A percentile compares a stretch with the other conserved stretches of the same genome.
phyloP scores from a whole-genome alignment of 176 grass and related monocot genomes.

The Eragrostis curvula region DNA sequence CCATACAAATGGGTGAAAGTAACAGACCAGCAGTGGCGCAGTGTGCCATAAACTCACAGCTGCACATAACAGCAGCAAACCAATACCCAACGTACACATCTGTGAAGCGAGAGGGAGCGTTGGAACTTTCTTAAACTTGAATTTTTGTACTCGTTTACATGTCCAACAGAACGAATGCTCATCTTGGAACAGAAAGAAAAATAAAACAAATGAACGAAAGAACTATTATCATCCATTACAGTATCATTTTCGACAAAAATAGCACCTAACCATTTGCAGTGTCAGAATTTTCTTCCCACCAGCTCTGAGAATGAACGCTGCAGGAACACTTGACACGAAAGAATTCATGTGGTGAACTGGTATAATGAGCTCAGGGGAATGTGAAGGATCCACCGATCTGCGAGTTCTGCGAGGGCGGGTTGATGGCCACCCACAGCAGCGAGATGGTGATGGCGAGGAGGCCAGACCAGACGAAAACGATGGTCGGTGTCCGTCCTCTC shows the following conservation, averaged over 20 bases:
- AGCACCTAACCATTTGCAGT: conserved; percentile 8
- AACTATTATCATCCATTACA: conserved; percentile 26
- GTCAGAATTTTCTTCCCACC: conserved; percentile 5
- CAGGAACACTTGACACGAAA: background rate
- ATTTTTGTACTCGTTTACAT: conserved; percentile 35
- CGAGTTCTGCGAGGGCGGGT: conserved; percentile 64
- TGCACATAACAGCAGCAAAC: too few relatives aligned
- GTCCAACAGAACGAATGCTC: conserved; percentile 28
- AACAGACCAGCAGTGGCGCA: background rate
- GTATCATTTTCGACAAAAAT: background rate
- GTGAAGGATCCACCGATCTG: conserved; percentile 91
- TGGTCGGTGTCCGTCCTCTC: conserved; percentile 80
- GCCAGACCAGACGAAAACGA: conserved; percentile 94
- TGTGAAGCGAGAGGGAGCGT: background rate
- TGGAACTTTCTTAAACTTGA: background rate
- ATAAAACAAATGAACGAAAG: conserved; percentile 53
- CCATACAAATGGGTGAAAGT: background rate
- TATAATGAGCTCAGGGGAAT: conserved; percentile 66
- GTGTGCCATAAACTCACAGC: too few relatives aligned
- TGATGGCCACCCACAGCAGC: conserved; percentile 92
- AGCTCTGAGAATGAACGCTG: background rate
- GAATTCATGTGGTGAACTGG: background rate
- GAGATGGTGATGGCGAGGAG: conserved; percentile 95
- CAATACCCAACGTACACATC: background rate
- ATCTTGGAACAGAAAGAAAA: background rate